Base-by-base conservation (phyloP, 768 basidiomycete species). In the Tulasnella sp. region DNA sequence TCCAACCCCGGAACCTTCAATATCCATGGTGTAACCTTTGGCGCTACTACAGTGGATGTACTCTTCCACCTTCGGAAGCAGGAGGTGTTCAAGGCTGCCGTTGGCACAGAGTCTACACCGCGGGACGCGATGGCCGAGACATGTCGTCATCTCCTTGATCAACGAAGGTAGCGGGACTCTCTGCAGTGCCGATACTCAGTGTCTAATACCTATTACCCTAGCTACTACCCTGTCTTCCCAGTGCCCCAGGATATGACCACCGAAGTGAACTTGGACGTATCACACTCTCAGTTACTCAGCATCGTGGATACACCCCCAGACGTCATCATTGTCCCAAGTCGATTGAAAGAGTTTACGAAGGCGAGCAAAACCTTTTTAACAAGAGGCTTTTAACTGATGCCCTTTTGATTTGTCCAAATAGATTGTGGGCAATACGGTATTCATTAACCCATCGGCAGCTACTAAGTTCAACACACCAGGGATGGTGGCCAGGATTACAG, bases 171-270 rank as follows among this genome's bases (percentile, higher is more conserved):
- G 41, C 34, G 73, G 67, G 27, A 4, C 52, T 19, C 30, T 17
- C 47, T 45, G 15, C 4, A 19, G 9, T 56, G 30, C 53, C 23
- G 1, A 27, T 44, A 26, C 42, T 10, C 10, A 32, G 47, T 30
- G 43, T 50, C 53, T 21, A 11, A n/a, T 38, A 61, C 61, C 53
- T 60, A 49, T 26, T 4, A 3, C 26, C 17, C 19, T 68, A 97
- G 92, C 66, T 96, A 96, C 74, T 99, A 98, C 69, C 96, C 96
- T 0, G 72, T 96, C 42, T 97, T 97, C 71, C 96, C 96, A 8
- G 79, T 83, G 1, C 91, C 96, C 0, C 68, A 77, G 11, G 86
- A 87, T 4, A 71, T 86, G 17, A 75, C 84, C 1, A 76, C 80
- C 38, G 91, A 95, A 67, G 82, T 97, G 60, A 94, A 96, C 68